Conservation (phyloP, 1,284 basidiomycete species). For the Rhodotorula sp. region DNA sequence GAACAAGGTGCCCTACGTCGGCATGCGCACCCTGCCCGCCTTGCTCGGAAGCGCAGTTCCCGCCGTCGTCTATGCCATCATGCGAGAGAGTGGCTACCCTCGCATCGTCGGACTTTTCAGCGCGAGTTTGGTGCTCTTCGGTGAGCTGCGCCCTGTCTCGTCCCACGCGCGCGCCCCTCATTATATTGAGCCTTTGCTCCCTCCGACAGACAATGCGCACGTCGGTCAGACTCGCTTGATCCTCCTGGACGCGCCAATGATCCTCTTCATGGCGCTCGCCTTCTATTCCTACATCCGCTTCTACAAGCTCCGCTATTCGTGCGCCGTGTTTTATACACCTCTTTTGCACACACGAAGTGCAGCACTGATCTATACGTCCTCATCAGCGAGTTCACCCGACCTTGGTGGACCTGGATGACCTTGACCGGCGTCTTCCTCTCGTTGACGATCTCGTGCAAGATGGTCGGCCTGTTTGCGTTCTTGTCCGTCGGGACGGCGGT, state of each 20-base stretch:
- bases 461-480: conserved; percentile 94
- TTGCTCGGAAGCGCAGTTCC: conserved; percentile 85
- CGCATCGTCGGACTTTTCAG: conserved; percentile 84
- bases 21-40: conserved; percentile 87
- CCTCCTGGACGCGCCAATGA: conserved; percentile 87
- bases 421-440: conserved; percentile 90
- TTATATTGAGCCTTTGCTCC: not conserved
- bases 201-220: conserved; percentile 81
- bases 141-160: conserved; percentile 54
- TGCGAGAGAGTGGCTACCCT: conserved; percentile 96
- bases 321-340: conserved; percentile 43
- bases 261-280: conserved; percentile 93
- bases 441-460: conserved; percentile 95
- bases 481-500: conserved; percentile 86
- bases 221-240: conserved; percentile 93
- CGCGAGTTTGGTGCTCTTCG: conserved; percentile 78
- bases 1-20: conserved; percentile 86
- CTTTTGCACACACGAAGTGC: not conserved
- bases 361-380: not conserved
- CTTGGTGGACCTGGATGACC: conserved; percentile 95
- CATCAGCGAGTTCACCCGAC: conserved; percentile 71
- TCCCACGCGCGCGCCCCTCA: no score
- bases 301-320: conserved; percentile 89
- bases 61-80: conserved; percentile 88
- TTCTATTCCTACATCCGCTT: conserved; percentile 95